These are phyloP conservation scores for Talaromyces sp. DNA, from an alignment of 2,329 filamentous ascomycete species.

Conservation along the genomic window DNA sequence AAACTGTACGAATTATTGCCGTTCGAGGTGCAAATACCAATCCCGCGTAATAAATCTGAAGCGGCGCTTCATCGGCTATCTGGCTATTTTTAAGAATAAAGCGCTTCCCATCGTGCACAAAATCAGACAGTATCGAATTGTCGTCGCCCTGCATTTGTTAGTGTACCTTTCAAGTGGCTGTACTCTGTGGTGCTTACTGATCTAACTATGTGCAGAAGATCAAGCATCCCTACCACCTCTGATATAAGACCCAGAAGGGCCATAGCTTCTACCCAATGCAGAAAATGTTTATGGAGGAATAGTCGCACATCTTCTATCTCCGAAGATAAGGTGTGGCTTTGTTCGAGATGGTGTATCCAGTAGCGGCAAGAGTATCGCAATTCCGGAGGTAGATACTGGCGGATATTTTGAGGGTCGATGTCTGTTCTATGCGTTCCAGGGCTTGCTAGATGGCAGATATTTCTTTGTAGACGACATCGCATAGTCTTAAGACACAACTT, in stretches of 20 bases:
- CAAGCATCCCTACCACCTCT: not conserved
- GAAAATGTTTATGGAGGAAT: slow-evolving; percentile 6
- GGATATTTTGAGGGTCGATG: slow-evolving; percentile 22
- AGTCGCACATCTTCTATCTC: not conserved
- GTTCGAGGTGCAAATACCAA: no score
- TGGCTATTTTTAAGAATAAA: no score
- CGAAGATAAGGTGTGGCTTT: slow-evolving; percentile 17
- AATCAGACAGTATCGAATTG: no score
- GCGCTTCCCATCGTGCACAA: no score
- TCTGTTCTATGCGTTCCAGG: slow-evolving; percentile 9
- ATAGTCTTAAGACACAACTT: not conserved
- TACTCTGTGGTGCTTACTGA: not conserved
- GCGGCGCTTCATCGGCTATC: no score
- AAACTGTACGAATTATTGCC: not conserved
- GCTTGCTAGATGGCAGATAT: slow-evolving; percentile 22
- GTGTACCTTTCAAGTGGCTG: not conserved
- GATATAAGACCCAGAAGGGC: not conserved
- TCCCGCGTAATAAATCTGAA: no score
- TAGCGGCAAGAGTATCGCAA: slow-evolving; percentile 31
- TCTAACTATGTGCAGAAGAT: not conserved
- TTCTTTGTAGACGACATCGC: not conserved
- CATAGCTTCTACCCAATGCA: slow-evolving; percentile 12
- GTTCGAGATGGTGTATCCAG: slow-evolving; percentile 2
- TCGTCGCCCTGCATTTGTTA: no score
- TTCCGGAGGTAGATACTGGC: slow-evolving; percentile 22